Conservation (phyloP, 768 basidiomycete species). For the Mycena epipterygia region DNA sequence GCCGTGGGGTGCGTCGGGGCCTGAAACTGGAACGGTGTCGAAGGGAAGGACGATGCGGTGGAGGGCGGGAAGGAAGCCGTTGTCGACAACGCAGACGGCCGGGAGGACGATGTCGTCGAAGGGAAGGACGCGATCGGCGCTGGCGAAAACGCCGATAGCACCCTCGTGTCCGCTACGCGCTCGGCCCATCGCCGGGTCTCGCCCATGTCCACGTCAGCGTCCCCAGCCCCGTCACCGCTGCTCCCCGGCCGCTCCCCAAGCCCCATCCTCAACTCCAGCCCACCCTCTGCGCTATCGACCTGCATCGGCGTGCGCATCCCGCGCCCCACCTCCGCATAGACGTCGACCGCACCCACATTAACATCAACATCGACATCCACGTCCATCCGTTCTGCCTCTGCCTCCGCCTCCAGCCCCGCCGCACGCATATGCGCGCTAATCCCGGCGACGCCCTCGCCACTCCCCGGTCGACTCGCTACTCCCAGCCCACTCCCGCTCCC, state of each 20-base stretch:
- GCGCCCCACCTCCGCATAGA: too few relatives aligned
- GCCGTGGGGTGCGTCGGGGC: conserved; percentile 15
- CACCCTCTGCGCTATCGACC: conserved; percentile 11
- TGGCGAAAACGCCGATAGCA: conserved; percentile 15
- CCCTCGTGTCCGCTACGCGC: conserved; percentile 32
- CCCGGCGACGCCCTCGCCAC: conserved; percentile 11
- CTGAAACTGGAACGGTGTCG: conserved; percentile 28
- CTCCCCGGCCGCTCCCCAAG: too few relatives aligned
- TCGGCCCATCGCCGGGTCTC: conserved; percentile 33
- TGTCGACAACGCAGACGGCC: not conserved
- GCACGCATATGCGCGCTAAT: conserved; percentile 27
- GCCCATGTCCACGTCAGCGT: conserved; percentile 9
- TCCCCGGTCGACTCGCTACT: not conserved
- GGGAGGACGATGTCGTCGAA: not conserved
- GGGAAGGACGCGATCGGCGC: not conserved
- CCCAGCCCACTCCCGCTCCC: not conserved
- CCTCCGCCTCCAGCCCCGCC: conserved; percentile 9
- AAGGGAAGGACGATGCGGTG: not conserved
- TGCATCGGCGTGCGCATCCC: conserved; percentile 34
- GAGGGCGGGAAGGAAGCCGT: not conserved
- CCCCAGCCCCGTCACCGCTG: not conserved
- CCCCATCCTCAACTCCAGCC: too few relatives aligned
- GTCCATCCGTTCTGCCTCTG: conserved; percentile 31
- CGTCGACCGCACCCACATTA: too few relatives aligned
- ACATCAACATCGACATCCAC: too few relatives aligned